Base-by-base conservation (phyloP, 176 grass and related monocot genomes). In the Cenchrus purpureus region DNA sequence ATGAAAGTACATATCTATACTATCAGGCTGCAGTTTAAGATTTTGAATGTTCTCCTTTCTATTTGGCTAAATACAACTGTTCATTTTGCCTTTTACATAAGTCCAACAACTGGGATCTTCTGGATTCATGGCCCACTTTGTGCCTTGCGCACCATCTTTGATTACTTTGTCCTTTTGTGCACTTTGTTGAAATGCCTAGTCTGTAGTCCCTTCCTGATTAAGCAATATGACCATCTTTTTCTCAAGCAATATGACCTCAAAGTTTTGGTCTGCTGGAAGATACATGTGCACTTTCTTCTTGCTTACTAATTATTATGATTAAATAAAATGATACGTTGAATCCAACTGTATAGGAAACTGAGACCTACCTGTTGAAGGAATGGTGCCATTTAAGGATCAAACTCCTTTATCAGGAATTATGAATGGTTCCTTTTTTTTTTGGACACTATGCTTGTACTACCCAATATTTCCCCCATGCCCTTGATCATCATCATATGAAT, bases 301-400 rank as follows among this genome's bases (percentile, higher is more conserved):
- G 10, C 2, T 29, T 58, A 49, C 32, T 68, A 55, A n/a, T 72
- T 62, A 64, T 62, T 66, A 54, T 15, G 3, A 32, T 77, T 65
- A 37, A 68, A 65, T 65, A 40, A 17, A 40, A 72, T 88, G 48
- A 4, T 3, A 64, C 4, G 2, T 4, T 40, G 13, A 57, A 64
- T 12, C 31, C 25, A 56, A 66, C 29, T 6, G 25, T 58, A 22
- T 34, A 22, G 2, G 8, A 79, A 20, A 83, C 8, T 83, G 42
- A 55, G 82, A 48, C 63, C n/a, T 53, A 14, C 44, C 29, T 62
- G 2, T 55, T 64, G 44, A 87, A 76, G 56, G 64, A 77, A 13
- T 14, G 14, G 4, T 45, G 19, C 8, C 6, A 50, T 88, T 77
- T 61, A 16, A 49, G 37, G 60, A 81, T 67, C 44, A 6, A 55